These are phyloP conservation scores for Botrytis elliptica DNA, from an alignment of 2,329 filamentous ascomycete genomes.

Conservation along the genomic window DNA sequence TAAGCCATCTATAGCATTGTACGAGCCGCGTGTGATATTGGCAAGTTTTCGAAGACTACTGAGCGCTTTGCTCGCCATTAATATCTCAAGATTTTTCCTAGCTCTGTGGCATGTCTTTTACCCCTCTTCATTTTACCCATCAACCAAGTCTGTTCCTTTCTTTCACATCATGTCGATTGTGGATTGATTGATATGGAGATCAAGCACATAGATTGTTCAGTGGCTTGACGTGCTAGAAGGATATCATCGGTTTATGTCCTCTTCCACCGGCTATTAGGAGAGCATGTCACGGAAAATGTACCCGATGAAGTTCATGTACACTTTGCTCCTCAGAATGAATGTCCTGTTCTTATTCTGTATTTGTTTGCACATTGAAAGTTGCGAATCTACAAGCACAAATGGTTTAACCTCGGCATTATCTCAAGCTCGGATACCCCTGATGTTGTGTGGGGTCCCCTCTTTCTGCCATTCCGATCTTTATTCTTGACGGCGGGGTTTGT, in stretches of 20 bases:
- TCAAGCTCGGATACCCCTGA: neutral
- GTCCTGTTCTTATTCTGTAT: neutral
- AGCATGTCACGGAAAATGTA: neutral
- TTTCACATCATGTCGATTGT: neutral
- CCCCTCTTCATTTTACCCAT: neutral
- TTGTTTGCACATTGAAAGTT: neutral
- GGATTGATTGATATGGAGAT: neutral
- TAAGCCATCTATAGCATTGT: neutral
- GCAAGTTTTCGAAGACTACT: neutral
- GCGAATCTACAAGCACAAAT: neutral
- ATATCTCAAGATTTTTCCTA: neutral
- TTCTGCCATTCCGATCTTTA: constrained; percentile 7
- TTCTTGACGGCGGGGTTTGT: constrained; percentile 5
- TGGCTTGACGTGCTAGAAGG: neutral
- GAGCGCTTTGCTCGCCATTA: neutral
- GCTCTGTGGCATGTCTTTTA: neutral
- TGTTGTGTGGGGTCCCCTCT: constrained; percentile 12
- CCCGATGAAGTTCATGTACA: neutral
- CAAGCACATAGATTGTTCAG: neutral
- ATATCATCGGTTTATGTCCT: neutral
- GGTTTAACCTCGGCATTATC: constrained; percentile 6
- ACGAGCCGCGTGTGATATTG: neutral
- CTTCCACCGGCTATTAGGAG: neutral
- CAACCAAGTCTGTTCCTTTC: neutral
- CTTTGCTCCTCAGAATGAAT: neutral